Evolutionary conservation across 257 asterid species (phyloP).

Genomic region (Jasminum sambac): DNA sequence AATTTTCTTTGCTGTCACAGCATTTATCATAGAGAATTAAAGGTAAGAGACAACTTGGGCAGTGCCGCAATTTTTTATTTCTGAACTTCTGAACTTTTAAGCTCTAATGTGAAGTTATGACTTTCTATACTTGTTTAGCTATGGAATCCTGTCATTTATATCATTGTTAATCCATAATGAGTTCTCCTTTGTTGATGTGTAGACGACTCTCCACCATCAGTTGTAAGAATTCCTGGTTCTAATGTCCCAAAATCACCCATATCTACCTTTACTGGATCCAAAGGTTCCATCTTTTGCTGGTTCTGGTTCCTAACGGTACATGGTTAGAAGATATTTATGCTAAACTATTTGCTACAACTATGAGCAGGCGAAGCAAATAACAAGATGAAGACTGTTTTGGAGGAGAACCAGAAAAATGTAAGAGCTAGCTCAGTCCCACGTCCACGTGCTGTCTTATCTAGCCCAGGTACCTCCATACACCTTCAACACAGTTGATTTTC

Average conservation of each 20-base stretch:
- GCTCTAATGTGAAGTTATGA: not conserved
- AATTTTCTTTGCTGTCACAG: not conserved
- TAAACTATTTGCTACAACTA: not conserved
- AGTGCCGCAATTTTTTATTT: not conserved
- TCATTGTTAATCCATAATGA: not conserved
- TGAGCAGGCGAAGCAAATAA: slow-evolving; percentile 37
- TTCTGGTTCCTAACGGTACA: not conserved
- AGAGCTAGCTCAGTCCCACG: slow-evolving; percentile 69
- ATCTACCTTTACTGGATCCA: slow-evolving; percentile 35
- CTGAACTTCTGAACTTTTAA: not conserved
- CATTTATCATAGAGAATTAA: not conserved
- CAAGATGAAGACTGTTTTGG: slow-evolving; percentile 34
- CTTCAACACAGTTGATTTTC: too few relatives aligned
- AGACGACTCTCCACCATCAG: slow-evolving; percentile 68
- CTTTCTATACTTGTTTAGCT: not conserved
- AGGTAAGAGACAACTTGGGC: not conserved
- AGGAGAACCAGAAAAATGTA: slow-evolving; percentile 39
- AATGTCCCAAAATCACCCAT: slow-evolving; percentile 51
- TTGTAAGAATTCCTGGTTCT: slow-evolving; percentile 64
- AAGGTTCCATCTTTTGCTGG: slow-evolving; percentile 38
- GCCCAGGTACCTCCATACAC: slow-evolving; percentile 57
- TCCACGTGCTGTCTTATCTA: slow-evolving; percentile 96
- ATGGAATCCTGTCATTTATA: not conserved
- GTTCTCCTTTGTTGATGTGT: slow-evolving; percentile 21
- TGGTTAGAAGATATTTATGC: not conserved